Evolutionary conservation across 768 basidiomycete genomes (phyloP).

Genomic region (Pulveroboletus sp.): DNA sequence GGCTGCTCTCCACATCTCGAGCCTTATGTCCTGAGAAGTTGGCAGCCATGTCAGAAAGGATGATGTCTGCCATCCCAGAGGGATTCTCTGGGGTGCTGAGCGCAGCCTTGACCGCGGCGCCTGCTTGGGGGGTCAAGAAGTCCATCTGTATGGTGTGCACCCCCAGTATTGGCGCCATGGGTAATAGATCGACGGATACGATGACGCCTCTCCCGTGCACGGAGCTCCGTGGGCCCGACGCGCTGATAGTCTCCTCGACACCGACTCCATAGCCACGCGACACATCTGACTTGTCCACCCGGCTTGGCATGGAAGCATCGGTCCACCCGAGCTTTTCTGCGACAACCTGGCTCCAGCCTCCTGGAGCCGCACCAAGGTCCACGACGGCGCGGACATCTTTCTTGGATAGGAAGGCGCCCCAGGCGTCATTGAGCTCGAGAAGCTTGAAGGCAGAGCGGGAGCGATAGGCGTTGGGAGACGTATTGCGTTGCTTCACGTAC

Average conservation of each 20-base stretch:
- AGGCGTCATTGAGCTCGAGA: conserved; percentile 64
- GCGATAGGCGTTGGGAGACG: conserved; percentile 51
- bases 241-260: background rate
- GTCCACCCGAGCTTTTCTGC: conserved; percentile 56
- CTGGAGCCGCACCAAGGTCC: conserved; percentile 89
- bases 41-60: conserved; percentile 88
- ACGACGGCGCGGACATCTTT: conserved; percentile 60
- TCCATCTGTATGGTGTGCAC: conserved; percentile 73
- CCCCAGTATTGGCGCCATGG: conserved; percentile 65
- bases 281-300: background rate
- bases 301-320: conserved; percentile 3
- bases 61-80: conserved; percentile 60
- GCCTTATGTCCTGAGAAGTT: conserved; percentile 69
- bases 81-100: conserved; percentile 30
- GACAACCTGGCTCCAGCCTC: conserved; percentile 91
- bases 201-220: conserved; percentile 36
- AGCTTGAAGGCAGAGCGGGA: conserved; percentile 93
- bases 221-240: conserved; percentile 23
- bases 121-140: conserved; percentile 60
- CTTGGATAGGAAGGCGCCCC: conserved; percentile 47
- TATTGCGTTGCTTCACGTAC: conserved; percentile 56
- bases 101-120: conserved; percentile 38
- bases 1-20: conserved; percentile 61
- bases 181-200: conserved; percentile 77
- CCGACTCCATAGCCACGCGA: background rate